Base-by-base conservation (phyloP, 2,329 filamentous ascomycete species). In the Epichloe uncinata region DNA sequence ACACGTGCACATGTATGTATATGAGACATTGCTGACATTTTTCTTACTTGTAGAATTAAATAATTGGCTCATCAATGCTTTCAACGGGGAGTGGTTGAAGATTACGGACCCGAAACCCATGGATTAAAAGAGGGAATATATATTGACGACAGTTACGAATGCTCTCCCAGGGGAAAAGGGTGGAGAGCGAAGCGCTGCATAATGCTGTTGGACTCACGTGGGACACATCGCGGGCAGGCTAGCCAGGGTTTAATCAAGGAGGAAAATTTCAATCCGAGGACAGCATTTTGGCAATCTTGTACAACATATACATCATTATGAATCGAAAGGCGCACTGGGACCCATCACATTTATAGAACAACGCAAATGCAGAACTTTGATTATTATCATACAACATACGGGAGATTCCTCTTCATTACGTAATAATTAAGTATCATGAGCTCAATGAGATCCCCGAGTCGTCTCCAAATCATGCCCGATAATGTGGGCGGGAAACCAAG, bases 31-130 rank as follows among this genome's bases (percentile, higher is more conserved):
- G 30, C 30, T 30, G 30, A 30, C 30, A 4, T 11, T 11, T 30
- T 30, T 30, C 8, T 4, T 30, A 9, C 30, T 30, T 30, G 30
- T 11, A 89, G 85, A 88, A 69, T 66, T 95, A 34, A 82, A 75
- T 51, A 90, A 87, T 63, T 98, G 91, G 91, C 80, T 98, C 49
- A 78, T 96, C 63, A 97, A 96, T 63, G 93, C 93, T 2, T 98
- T 98, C 65, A 97, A 97, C 58, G 93, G 93, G 47, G 89, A 96
- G 66, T 97, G 91, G 88, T 72, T 91, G 52, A 79, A 77, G 64
- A 63, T 79, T 13, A 59, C 64, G 11, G 54, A 75, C 47, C 70
- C 77, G 2, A 73, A 73, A 57, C 77, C 77, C 2, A 66, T 65
- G 33, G 56, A 60, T 30, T 60, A 58, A 42, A 49, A 30, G 42